Conservation (phyloP, 1,284 basidiomycete species). For the Fomitopsis schrenkii region DNA sequence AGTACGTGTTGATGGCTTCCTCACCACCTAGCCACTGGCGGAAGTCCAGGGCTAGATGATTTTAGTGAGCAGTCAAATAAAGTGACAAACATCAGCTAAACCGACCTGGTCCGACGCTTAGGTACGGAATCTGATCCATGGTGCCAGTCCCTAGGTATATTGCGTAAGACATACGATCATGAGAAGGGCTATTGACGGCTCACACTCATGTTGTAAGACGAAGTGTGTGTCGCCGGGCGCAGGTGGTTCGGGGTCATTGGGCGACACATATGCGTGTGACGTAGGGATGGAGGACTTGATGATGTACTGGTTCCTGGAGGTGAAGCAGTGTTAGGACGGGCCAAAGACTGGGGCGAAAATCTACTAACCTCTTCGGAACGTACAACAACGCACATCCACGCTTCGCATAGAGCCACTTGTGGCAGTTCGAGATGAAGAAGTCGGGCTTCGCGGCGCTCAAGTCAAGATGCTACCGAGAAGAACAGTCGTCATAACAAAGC, state of each 20-base stretch:
- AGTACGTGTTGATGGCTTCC: slow-evolving; percentile 72
- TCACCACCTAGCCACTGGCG: slow-evolving; percentile 83
- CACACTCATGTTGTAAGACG: slow-evolving; percentile 58
- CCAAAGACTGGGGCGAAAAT: neutral
- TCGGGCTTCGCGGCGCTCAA: slow-evolving; percentile 60
- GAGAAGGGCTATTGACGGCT: slow-evolving; percentile 8
- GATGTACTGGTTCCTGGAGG: slow-evolving; percentile 70
- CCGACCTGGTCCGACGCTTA: slow-evolving; percentile 55
- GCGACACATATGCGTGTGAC: slow-evolving; percentile 51
- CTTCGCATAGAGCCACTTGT: slow-evolving; percentile 83
- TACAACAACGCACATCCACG: slow-evolving; percentile 74
- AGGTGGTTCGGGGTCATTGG: slow-evolving; percentile 20
- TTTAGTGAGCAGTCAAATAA: slow-evolving; percentile 4
- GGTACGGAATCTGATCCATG: slow-evolving; percentile 49
- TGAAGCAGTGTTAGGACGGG: neutral
- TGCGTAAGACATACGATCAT: neutral
- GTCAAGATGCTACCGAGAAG: slow-evolving; percentile 45
- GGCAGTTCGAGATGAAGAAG: slow-evolving; percentile 81
- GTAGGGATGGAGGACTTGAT: slow-evolving; percentile 78
- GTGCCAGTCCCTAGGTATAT: slow-evolving; percentile 62
- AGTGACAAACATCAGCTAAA: neutral
- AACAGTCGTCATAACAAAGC: neutral
- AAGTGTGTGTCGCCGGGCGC: slow-evolving; percentile 38
- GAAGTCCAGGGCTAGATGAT: slow-evolving; percentile 64
- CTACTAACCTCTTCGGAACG: slow-evolving; percentile 63